Evolutionary conservation across 2,329 filamentous ascomycete genomes (phyloP).

Genomic region (Coniochaeta ligniaria): DNA sequence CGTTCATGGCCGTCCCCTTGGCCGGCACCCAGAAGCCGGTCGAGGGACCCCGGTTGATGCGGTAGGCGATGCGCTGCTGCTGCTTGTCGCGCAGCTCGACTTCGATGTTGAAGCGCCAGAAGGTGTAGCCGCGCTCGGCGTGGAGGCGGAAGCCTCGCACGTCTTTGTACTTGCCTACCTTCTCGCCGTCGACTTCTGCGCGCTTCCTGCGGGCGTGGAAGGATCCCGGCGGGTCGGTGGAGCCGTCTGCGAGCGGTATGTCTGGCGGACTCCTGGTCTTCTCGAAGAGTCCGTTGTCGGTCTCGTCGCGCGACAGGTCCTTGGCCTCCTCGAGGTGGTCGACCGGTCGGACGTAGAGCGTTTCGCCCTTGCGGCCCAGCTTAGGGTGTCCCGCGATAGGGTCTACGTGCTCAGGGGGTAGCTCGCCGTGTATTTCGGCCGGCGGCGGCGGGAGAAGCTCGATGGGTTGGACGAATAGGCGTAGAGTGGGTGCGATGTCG

Average conservation of each 20-base stretch:
- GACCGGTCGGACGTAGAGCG: slow-evolving; percentile 83
- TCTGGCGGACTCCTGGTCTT: slow-evolving; percentile 49
- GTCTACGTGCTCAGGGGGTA: slow-evolving; percentile 79
- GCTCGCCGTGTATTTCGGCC: slow-evolving; percentile 55
- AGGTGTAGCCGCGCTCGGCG: slow-evolving; percentile 78
- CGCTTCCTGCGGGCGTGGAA: slow-evolving; percentile 47
- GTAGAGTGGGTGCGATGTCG: slow-evolving; percentile 66
- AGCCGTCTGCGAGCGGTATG: slow-evolving; percentile 29
- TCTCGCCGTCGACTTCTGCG: slow-evolving; percentile 66
- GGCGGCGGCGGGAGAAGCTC: slow-evolving; percentile 76
- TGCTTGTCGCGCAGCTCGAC: slow-evolving; percentile 74
- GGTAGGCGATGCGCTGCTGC: slow-evolving; percentile 84
- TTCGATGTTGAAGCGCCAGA: slow-evolving; percentile 96
- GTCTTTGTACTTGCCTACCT: slow-evolving; percentile 72
- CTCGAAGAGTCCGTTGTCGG: slow-evolving; percentile 78
- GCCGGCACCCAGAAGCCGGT: slow-evolving; percentile 93
- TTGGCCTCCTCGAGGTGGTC: slow-evolving; percentile 72
- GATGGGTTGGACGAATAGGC: slow-evolving; percentile 81
- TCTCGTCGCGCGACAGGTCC: slow-evolving; percentile 74
- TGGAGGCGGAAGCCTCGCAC: slow-evolving; percentile 77
- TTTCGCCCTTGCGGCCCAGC: slow-evolving; percentile 74
- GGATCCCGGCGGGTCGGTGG: slow-evolving; percentile 42
- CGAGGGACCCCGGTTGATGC: slow-evolving; percentile 85
- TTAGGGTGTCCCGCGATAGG: slow-evolving; percentile 84
- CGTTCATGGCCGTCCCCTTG: slow-evolving; percentile 82